Conservation (phyloP, 73 alveolate species). For the Tetrahymena malaccensis region DNA sequence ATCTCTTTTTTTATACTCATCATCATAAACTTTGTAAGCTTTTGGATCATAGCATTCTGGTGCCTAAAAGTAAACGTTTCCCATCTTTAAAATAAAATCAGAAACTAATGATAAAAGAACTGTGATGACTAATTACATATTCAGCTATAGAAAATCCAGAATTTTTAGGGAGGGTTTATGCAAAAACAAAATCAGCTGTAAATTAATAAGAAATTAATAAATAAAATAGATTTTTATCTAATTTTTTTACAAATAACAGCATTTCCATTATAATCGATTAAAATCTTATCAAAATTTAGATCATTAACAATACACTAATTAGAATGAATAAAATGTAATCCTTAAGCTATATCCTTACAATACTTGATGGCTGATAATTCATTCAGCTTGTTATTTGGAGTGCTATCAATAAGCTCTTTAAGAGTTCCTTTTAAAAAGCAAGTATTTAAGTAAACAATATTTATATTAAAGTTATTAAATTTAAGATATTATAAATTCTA, state of each 20-base stretch:
- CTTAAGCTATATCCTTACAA: background rate
- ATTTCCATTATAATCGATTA: too few relatives aligned
- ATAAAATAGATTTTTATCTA: too few relatives aligned
- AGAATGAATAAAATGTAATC: background rate
- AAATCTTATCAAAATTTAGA: background rate
- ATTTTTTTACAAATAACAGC: background rate
- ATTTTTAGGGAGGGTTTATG: background rate
- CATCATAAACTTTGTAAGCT: background rate
- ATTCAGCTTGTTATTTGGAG: background rate
- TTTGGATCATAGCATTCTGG: background rate
- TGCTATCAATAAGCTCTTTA: background rate
- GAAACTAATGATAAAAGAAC: too few relatives aligned
- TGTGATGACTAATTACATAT: background rate
- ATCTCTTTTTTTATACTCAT: background rate
- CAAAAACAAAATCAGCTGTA: background rate
- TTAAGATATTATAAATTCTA: background rate
- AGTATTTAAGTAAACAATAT: background rate
- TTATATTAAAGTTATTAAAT: background rate
- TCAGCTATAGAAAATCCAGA: background rate
- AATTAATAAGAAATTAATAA: too few relatives aligned
- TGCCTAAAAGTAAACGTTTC: too few relatives aligned
- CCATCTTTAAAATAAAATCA: too few relatives aligned
- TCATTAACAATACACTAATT: background rate
- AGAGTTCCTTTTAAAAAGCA: background rate
- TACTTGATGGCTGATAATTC: too few relatives aligned